These are phyloP conservation scores for Leavenworthia alabamica DNA, from an alignment of 345 rosid genomes.

Conservation along the genomic window DNA sequence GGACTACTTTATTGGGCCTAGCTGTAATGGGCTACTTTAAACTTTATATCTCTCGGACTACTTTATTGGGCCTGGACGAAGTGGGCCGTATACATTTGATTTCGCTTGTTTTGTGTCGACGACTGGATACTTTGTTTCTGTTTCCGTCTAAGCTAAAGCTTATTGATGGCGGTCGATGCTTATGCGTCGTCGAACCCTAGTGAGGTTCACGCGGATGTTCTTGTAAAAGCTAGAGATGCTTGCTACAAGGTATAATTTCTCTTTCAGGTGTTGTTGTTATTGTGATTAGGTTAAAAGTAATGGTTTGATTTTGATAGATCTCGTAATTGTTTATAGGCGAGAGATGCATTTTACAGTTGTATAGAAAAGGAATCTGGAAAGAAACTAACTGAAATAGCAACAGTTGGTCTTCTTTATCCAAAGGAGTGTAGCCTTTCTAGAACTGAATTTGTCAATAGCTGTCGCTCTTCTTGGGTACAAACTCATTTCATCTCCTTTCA, in stretches of 20 bases:
- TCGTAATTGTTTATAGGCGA: conserved; percentile 42
- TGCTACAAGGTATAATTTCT: conserved; percentile 54
- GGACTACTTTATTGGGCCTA: conserved; percentile 16
- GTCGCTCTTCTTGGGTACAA: conserved; percentile 75
- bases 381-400: conserved; percentile 63
- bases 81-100: not conserved
- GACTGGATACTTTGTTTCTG: not conserved
- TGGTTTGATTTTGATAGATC: not conserved
- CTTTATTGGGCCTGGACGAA: conserved; percentile 10
- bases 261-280: too few species aligned
- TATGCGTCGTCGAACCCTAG: conserved; percentile 44
- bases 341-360: conserved; percentile 72
- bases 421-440: conserved; percentile 52
- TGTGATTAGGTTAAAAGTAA: not conserved
- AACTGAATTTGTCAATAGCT: conserved; percentile 43
- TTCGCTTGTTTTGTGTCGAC: not conserved
- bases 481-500: not conserved
- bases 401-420: conserved; percentile 76
- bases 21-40: not conserved
- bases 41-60: too few species aligned
- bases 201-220: conserved; percentile 63
- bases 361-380: conserved; percentile 61
- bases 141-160: not conserved
- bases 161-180: conserved; percentile 40
- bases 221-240: conserved; percentile 54